A percentile compares a stretch with the other conserved stretches of the same genome.
phyloP scores from a whole-genome alignment of 2,329 filamentous ascomycete genomes.

The Sarocladiaceae sp. region DNA sequence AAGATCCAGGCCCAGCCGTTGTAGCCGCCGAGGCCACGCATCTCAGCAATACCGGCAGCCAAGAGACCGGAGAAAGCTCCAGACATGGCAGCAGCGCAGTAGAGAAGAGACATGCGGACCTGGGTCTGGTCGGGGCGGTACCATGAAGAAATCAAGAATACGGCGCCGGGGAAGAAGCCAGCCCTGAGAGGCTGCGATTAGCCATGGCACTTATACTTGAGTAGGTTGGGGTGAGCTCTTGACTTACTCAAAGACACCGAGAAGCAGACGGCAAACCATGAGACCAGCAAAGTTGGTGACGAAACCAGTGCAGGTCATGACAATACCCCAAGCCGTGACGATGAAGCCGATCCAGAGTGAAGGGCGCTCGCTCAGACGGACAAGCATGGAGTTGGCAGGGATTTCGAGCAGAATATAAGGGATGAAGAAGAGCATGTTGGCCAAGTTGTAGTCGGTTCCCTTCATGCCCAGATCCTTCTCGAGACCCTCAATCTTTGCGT shows the following conservation, averaged over 20 bases:
- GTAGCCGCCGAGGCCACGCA: neutral
- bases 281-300: slow-evolving; percentile 16
- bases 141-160: neutral
- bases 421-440: neutral
- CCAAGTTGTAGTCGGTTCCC: neutral
- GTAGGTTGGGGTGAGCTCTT: neutral
- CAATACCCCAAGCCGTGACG: slow-evolving; percentile 41
- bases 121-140: neutral
- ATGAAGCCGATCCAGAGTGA: slow-evolving; percentile 58
- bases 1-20: slow-evolving; percentile 14
- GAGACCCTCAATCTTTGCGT: neutral
- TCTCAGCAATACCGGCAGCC: neutral
- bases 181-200: slow-evolving; percentile 14
- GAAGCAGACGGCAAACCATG: neutral
- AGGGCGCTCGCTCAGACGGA: slow-evolving; percentile 43
- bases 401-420: neutral
- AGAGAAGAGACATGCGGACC: slow-evolving; percentile 8
- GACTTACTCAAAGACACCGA: neutral
- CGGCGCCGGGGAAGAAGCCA: slow-evolving; percentile 7
- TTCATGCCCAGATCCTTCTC: neutral
- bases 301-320: slow-evolving; percentile 17
- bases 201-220: neutral
- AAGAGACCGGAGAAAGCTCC: neutral
- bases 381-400: neutral
- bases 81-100: neutral